Base-by-base conservation (phyloP, 2,329 filamentous ascomycete species). In the Aspergillus texensis region DNA sequence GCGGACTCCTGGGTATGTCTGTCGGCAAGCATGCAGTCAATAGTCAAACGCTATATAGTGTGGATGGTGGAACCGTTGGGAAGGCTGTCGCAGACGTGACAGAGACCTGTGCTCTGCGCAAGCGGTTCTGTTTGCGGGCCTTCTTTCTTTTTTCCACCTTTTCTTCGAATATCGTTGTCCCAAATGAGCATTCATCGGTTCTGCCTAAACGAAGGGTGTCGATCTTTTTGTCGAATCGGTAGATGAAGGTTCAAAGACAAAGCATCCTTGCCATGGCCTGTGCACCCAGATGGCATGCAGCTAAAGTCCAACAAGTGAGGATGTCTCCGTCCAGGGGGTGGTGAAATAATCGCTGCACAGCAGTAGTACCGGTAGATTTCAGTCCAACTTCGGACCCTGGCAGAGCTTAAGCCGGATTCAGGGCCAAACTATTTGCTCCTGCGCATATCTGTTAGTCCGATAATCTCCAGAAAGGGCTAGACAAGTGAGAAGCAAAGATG, bases 211-310 rank as follows among this genome's bases (percentile, higher is more conserved):
- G 32, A 36, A 32, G 21, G 21, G n/a, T 8, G n/a, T 39, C 26
- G 21, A 39, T 55, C 11, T 9, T 32, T 32, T 46, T 26, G n/a
- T 48, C 19, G 43, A 5, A 46, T 46, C 26, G n/a, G 24, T 48
- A 34, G 41, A 39, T 46, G 24, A 48, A 39, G 12, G 14, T 16
- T 16, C 34, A 36, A 16, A 36, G 16, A 36, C 14, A 36, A 16
- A 36, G 34, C 34, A 36, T 43, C 46, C 34, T 52, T 28, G 46
- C 34, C 28, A 16, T 28, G 30, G 45, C 45, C 45, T 60, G 46
- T 41, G 57, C 57, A 50, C 28, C 14, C 24, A 28, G 32, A 61
- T 57, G 59, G 53, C 53, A 11, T 61, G 53, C 53, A 61, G 43
- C 53, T 48, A 53, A 57, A 55, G 53, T 57, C 30, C 30, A 43